phyloP scores from a whole-genome alignment of 176 grass and related monocot genomes.

The Carex littledalei region DNA sequence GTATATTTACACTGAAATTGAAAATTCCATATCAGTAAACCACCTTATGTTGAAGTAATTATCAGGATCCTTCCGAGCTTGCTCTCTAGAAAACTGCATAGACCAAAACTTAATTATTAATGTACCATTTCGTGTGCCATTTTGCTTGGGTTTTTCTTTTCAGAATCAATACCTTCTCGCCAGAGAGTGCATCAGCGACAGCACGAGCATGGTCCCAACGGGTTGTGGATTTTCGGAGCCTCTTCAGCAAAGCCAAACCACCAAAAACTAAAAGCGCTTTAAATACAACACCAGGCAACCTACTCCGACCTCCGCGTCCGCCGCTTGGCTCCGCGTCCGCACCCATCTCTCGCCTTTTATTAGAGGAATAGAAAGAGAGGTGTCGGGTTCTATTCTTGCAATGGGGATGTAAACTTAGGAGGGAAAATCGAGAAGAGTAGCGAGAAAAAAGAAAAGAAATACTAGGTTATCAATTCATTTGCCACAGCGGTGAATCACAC shows the following conservation, averaged over 20 bases:
- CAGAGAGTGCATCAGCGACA: slow-evolving; percentile 72
- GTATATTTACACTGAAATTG: neutral
- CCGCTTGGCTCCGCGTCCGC: slow-evolving; percentile 36
- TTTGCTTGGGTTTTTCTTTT: neutral
- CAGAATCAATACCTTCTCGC: slow-evolving; percentile 57
- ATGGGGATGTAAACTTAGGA: slow-evolving; percentile 2
- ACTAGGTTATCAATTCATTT: neutral
- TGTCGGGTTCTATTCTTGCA: slow-evolving; percentile 32
- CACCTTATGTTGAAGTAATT: slow-evolving; percentile 93
- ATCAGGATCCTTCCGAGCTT: slow-evolving; percentile 78
- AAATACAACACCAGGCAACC: slow-evolving; percentile 54
- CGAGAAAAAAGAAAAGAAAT: neutral
- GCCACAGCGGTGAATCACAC: neutral
- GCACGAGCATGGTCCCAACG: slow-evolving; percentile 83
- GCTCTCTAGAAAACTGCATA: slow-evolving; percentile 90
- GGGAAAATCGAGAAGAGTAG: neutral
- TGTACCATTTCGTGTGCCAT: slow-evolving; percentile 17
- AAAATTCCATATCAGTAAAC: slow-evolving; percentile 2
- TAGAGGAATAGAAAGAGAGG: neutral
- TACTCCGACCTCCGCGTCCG: slow-evolving; percentile 26
- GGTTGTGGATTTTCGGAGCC: slow-evolving; percentile 85
- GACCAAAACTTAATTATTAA: slow-evolving; percentile 13
- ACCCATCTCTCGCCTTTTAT: slow-evolving; percentile 36
- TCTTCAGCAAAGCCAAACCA: slow-evolving; percentile 62
- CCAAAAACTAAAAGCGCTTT: slow-evolving; percentile 81